These are phyloP conservation scores for Xylaria nigripes DNA, from an alignment of 495 filamentous ascomycete genomes.

Conservation along the genomic window DNA sequence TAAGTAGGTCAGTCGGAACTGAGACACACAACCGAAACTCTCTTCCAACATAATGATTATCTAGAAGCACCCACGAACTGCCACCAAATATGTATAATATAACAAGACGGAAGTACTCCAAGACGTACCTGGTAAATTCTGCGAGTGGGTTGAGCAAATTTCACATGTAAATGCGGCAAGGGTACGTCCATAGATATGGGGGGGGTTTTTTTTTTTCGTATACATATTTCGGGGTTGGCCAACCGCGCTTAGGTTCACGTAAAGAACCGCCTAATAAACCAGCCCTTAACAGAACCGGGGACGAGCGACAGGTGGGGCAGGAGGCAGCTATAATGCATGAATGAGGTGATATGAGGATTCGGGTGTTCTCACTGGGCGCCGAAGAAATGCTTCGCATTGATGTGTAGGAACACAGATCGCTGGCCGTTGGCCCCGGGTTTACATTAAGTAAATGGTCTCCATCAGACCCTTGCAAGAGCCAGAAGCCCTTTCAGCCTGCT, in stretches of 20 bases:
- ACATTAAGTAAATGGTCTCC: not conserved
- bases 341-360: slow-evolving; percentile 1
- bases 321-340: slow-evolving; percentile 4
- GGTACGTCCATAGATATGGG: not conserved
- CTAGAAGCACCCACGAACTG: not conserved
- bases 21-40: not conserved
- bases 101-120: not conserved
- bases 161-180: not conserved
- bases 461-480: not conserved
- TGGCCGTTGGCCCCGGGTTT: not conserved
- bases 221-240: not conserved
- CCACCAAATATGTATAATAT: not conserved
- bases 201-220: not conserved
- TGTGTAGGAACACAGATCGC: not conserved
- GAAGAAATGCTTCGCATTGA: slow-evolving; percentile 2
- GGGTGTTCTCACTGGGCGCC: not conserved
- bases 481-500: slow-evolving; percentile 8
- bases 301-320: not conserved
- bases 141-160: not conserved
- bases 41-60: not conserved
- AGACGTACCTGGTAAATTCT: not conserved
- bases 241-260: not conserved
- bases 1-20: not conserved
- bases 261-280: not conserved
- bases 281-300: slow-evolving; percentile 4